Evolutionary conservation across 768 basidiomycete species (phyloP), one percentile per base, ranked within the genome.

Genomic region (Suillus hirtellus): DNA sequence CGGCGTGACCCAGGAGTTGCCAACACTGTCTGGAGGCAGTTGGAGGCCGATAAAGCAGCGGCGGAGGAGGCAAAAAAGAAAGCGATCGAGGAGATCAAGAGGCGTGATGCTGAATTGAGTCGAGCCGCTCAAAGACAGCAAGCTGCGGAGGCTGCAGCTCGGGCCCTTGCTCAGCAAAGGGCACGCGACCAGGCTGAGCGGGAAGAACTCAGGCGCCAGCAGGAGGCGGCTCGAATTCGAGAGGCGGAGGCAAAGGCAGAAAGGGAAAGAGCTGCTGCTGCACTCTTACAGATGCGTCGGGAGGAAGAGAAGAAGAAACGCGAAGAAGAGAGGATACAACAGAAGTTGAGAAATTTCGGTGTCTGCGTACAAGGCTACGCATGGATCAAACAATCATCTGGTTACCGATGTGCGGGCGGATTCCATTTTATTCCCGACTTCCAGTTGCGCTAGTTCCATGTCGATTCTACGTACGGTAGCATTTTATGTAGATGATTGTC

Each of bases 1-100:
- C 66, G 59, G 27, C 79, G 84, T 27, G 88, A 88, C 70, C 53
- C 77, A 21, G 88, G 82, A 0, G 84, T 89, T 5, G 68, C 79
- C 0, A 84, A 89, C 69, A 69, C 68, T 1, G 70, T 80, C 12
- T 89, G 88, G 88, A 34, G 66, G 11, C 76, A 83, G 64, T 72
- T 89, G 0, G 80, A 85, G 54, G 75, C 73, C 7, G 75, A 72
- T 60, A 74, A 71, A 50, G 72, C 67, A 0, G 75, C 69, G 4
- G 73, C 65, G 24, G 68, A 68, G 24, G 69, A 72, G 47, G 61
- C 50, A 34, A 58, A 64, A 63, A 52, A 59, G 53, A 60, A 63
- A 54, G 71, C 68, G 1, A 65, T 62, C 34, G 67, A 69, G 63
- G 68, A 69, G 43, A 38, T 71, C 42, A 19, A 9, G 14, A 65